These are phyloP conservation scores for Venturia oleaginea DNA, from an alignment of 2,329 filamentous ascomycete genomes.

Conservation along the genomic window DNA sequence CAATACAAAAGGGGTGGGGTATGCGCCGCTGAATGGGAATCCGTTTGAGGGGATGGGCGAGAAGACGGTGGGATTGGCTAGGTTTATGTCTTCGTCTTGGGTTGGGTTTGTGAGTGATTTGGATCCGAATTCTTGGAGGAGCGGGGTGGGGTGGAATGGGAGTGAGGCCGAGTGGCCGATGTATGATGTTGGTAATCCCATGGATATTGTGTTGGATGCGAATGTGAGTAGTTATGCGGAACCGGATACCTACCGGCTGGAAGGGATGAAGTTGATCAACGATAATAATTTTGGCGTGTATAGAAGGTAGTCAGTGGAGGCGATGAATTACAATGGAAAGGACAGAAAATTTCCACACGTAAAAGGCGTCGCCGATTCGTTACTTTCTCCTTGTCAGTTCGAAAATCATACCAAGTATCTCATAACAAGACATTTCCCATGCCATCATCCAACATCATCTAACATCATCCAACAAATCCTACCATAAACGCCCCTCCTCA, in stretches of 20 bases:
- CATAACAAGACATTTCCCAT: not conserved
- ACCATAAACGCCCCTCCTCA: not conserved
- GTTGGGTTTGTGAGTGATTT: constrained; percentile 34
- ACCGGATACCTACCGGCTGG: constrained; percentile 35
- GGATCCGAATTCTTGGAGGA: constrained; percentile 29
- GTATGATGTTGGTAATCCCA: constrained; percentile 28
- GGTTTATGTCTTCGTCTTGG: constrained; percentile 38
- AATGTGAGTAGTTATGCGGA: constrained; percentile 35
- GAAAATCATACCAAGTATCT: not conserved
- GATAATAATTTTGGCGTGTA: constrained; percentile 15
- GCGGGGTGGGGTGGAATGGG: constrained; percentile 4
- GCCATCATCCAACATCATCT: no score
- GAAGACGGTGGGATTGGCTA: constrained; percentile 30
- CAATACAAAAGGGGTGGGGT: constrained; percentile 36
- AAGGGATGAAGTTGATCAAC: constrained; percentile 37
- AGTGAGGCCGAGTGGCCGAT: constrained; percentile 28
- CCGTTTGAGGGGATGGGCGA: constrained; percentile 29
- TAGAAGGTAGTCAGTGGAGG: not conserved
- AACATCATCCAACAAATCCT: not conserved
- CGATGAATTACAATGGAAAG: no score
- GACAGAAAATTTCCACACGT: no score
- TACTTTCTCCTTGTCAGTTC: no score
- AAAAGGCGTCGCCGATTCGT: no score
- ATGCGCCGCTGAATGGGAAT: constrained; percentile 22
- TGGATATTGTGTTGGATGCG: constrained; percentile 39